phyloP scores from a whole-genome alignment of 768 basidiomycete genomes.

The Coprinellus aureogranulatus region DNA sequence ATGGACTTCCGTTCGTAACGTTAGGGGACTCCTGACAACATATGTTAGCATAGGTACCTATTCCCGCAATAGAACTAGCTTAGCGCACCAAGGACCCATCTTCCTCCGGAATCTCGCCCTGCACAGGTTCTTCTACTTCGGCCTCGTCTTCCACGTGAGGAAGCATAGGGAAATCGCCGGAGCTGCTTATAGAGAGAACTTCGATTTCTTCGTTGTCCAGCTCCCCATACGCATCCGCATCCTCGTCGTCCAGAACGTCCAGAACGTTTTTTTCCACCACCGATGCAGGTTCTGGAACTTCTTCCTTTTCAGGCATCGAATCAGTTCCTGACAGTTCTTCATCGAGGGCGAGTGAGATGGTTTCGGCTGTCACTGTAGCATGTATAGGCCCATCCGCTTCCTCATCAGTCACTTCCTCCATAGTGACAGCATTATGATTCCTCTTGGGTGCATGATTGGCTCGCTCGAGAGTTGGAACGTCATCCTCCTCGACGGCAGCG shows the following conservation, averaged over 20 bases:
- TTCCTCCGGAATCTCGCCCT: not conserved
- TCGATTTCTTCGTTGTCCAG: conserved; percentile 18
- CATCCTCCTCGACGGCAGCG: no score
- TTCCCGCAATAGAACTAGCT: no score
- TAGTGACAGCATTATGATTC: not conserved
- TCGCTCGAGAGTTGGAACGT: not conserved
- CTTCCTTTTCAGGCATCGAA: not conserved
- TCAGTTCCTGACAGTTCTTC: not conserved
- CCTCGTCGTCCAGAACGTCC: conserved; percentile 8
- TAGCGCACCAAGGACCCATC: no score
- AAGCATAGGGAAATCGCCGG: conserved; percentile 3
- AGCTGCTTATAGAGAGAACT: conserved; percentile 11
- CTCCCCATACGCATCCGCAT: conserved; percentile 13
- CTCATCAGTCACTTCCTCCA: conserved; percentile 1
- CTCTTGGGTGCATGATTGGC: not conserved
- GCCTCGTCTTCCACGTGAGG: conserved; percentile 1
- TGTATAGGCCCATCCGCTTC: not conserved
- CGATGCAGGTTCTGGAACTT: no score
- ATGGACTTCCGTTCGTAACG: no score
- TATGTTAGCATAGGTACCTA: no score
- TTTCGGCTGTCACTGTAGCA: not conserved
- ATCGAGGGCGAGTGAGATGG: not conserved
- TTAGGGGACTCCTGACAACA: no score
- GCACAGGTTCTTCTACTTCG: not conserved
- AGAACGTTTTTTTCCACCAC: no score